Conservation (phyloP, 2,329 filamentous ascomycete genomes). For the Aspergillus aculeatinus region DNA sequence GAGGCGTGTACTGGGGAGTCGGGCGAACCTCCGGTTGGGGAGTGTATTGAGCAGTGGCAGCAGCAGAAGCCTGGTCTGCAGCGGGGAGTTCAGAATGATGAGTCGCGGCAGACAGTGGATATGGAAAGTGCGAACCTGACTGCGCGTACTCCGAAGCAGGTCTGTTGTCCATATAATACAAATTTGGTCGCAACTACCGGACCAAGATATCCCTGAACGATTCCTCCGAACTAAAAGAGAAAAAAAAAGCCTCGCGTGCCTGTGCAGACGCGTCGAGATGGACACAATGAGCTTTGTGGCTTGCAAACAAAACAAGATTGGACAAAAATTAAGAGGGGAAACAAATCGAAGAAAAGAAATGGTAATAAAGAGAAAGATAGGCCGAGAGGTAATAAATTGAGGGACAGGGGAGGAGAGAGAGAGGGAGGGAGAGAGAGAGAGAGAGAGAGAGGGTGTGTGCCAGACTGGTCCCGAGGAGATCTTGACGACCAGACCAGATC, state of each 20-base stretch:
- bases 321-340: slow-evolving; percentile 11
- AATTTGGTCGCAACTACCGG: slow-evolving; percentile 26
- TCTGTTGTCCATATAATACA: slow-evolving; percentile 58
- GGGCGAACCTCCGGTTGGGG: slow-evolving; percentile 40
- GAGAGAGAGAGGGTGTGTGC: not conserved
- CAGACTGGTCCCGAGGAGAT: not conserved
- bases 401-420: slow-evolving; percentile 11
- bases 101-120: slow-evolving; percentile 54
- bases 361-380: slow-evolving; percentile 10
- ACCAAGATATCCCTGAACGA: slow-evolving; percentile 20
- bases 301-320: slow-evolving; percentile 13
- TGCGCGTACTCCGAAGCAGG: slow-evolving; percentile 75
- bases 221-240: slow-evolving; percentile 21
- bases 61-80: slow-evolving; percentile 92
- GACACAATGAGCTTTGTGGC: slow-evolving; percentile 31
- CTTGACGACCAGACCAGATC: not conserved
- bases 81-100: slow-evolving; percentile 80
- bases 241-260: slow-evolving; percentile 22
- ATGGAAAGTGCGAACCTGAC: slow-evolving; percentile 74
- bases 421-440: slow-evolving; percentile 1
- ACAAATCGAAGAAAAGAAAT: not conserved
- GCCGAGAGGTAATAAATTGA: slow-evolving; percentile 15
- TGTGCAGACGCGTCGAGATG: slow-evolving; percentile 31
- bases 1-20: slow-evolving; percentile 70
- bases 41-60: slow-evolving; percentile 47